Evolutionary conservation across 2,329 filamentous ascomycete genomes (phyloP), one percentile per base, ranked within the genome.

Genomic region (Pseudodiploospora longispora): DNA sequence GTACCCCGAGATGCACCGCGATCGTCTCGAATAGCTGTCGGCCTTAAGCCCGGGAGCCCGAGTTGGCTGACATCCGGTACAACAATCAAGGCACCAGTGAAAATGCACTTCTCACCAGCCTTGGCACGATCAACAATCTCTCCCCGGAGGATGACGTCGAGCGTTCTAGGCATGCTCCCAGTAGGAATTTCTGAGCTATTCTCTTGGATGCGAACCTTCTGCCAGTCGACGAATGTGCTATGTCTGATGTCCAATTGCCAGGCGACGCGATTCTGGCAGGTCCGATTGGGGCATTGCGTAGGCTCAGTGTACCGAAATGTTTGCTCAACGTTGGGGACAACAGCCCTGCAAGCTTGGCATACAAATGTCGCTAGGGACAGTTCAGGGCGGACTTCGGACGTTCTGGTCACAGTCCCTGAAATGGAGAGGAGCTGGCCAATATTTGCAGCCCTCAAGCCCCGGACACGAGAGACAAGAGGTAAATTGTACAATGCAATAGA

Each of bases 181-280:
- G 93, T 98, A 0, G 93, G 93, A 33, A 98, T 98, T 62, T 98
- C 93, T 4, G 91, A 91, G 54, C 89, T 95, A 69, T 97, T 98
- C 66, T 98, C 93, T 66, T 98, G 93, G 49, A 97, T 88, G 50
- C 94, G 86, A 27, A 97, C 89, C 64, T 97, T 97, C 62, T 98
- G 93, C 93, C 93, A 98, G 68, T 98, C 93, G 49, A 98, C 86
- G 61, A 98, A 98, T 0, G 90, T 97, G 64, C 90, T 96, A 64
- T 95, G 91, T 36, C 88, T 78, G 58, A 98, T 96, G 56, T 98
- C 91, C n/a, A 98, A 70, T 52, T 89, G 82, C 93, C 93, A 98
- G n/a, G 86, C 88, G 47, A 83, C 71, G 28, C 93, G 83, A 68
- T 98, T 98, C 56, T 83, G 83, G 62, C 93, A 98, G 6, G 78